Conservation (phyloP, 768 basidiomycete species). For the Agrocybe chaxingu region DNA sequence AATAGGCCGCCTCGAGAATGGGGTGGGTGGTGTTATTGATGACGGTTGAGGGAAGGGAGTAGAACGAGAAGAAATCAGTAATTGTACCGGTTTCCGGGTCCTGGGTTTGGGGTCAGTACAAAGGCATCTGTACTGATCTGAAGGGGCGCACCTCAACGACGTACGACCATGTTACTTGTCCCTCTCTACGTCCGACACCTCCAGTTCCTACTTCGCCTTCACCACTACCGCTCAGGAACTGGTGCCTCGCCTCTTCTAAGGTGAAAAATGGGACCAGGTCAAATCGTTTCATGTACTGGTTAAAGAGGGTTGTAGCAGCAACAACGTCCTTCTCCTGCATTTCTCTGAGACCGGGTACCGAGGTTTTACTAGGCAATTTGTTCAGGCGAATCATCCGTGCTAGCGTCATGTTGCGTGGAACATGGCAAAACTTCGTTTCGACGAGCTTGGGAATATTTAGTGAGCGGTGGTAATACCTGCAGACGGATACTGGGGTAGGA, state of each 20-base stretch:
- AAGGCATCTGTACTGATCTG: not conserved
- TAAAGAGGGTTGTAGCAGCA: constrained; percentile 67
- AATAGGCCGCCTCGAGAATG: constrained; percentile 86
- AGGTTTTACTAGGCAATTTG: constrained; percentile 54
- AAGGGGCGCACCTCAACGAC: constrained; percentile 79
- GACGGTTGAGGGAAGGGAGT: constrained; percentile 91
- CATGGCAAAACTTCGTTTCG: constrained; percentile 83
- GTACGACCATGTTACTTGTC: constrained; percentile 94
- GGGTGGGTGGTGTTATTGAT: constrained; percentile 73
- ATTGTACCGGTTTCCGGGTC: constrained; percentile 78
- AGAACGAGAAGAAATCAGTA: constrained; percentile 97
- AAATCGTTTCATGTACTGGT: constrained; percentile 81
- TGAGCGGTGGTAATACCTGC: constrained; percentile 91
- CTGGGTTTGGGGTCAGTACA: constrained; percentile 35
- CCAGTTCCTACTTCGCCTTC: constrained; percentile 48
- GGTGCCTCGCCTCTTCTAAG: constrained; percentile 79
- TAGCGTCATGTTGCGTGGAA: constrained; percentile 84
- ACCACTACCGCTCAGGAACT: constrained; percentile 85
- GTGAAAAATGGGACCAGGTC: constrained; percentile 75
- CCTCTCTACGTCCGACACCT: constrained; percentile 50
- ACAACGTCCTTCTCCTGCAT: constrained; percentile 80
- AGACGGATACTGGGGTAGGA: constrained; percentile 89
- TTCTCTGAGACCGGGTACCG: constrained; percentile 73
- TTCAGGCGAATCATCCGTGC: constrained; percentile 85
- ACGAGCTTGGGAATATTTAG: constrained; percentile 91